Evolutionary conservation across 306 rosid genomes (phyloP), one percentile per base, ranked within the genome.

Genomic region (Lagenaria siceraria): DNA sequence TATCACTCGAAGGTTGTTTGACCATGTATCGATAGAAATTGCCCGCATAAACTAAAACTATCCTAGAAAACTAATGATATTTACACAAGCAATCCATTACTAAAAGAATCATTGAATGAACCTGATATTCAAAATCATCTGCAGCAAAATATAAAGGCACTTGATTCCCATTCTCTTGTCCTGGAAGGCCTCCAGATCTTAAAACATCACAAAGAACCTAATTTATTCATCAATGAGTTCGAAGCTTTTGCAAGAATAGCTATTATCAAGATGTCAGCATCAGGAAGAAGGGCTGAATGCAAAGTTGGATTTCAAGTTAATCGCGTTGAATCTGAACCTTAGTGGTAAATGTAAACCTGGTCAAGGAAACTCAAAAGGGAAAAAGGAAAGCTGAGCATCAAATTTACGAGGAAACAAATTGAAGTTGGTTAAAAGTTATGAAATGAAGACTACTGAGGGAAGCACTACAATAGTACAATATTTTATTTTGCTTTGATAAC

Each of bases 101-200:
- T 43, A 4, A 3, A 12, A 70, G 7, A 70, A 43, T 15, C 56
- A 22, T 70, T 46, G 38, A 25, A 6, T 40, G 77, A 83, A 89
- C 98, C 97, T 94, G 98, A 81, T 92, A 94, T 49, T 86, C 85
- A 82, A 94, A 90, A 87, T 94, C 97, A 77, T 92, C 98, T 55
- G 86, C 87, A 64, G 97, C 93, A 81, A 94, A 90, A 84, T 87
- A 94, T 56, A 94, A 70, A 73, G 82, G 85, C 18, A 96, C 95
- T 51, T 92, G 97, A 21, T 72, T 82, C 80, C 93, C 91, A 78
- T 78, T 75, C 80, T 89, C 86, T 80, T 82, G 80, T 80, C 93
- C 96, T 38, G 96, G 96, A 89, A 90, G 91, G 71, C 98, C 98
- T 83, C 97, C 97, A 15, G 97, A 87, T 85, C 84, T 86, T 80